Base-by-base conservation (phyloP, 352 stramenopile species). In the Phytopythium ostracodes region DNA sequence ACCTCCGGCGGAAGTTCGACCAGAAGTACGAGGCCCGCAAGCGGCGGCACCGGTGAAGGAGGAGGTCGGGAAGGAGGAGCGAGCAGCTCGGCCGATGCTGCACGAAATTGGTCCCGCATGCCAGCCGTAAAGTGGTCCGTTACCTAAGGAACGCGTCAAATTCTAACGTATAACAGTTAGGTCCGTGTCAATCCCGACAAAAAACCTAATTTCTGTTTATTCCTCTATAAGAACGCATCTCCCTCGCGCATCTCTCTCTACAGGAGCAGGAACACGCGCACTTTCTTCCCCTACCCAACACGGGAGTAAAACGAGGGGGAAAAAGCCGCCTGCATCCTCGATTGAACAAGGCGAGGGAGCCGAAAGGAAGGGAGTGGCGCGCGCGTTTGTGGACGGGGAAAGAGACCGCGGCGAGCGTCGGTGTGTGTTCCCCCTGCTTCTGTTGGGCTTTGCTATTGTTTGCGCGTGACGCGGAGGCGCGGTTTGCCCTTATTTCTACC, bases 1-100 rank as follows among this genome's bases (percentile, higher is more conserved):
- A 89, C 47, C 51, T 93, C 20, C 80, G 84, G 22, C 80, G 81
- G 56, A 93, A 89, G 63, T 93, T 90, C 51, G 84, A 93, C 63
- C 66, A 83, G 56, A 87, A 89, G 66, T 91, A 83, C 56, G 75
- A 89, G 54, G 80, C 60, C 24, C 67, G 70, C n/a, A 84, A 87
- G 63, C 67, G 64, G 25, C 68, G 60, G 18, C 60, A 42, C 20
- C 36, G 57, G 22, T 63, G 57, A 63, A 27, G 27, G n/a, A 33
- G 6, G 14, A 22, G 33, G 33, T 5, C 10, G 6, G 33, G 7
- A 38, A 38, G n/a, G n/a, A n/a, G n/a, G n/a, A n/a, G 24, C 14
- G 44, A 52, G 44, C 44, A 14, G 24, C 4, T 31, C 8, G 9
- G 12, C 9, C 44, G n/a, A 15, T 4, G 6, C 6, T 53, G 47